phyloP scores from a whole-genome alignment of 345 rosid genomes.

The Hibiscus mutabilis region DNA sequence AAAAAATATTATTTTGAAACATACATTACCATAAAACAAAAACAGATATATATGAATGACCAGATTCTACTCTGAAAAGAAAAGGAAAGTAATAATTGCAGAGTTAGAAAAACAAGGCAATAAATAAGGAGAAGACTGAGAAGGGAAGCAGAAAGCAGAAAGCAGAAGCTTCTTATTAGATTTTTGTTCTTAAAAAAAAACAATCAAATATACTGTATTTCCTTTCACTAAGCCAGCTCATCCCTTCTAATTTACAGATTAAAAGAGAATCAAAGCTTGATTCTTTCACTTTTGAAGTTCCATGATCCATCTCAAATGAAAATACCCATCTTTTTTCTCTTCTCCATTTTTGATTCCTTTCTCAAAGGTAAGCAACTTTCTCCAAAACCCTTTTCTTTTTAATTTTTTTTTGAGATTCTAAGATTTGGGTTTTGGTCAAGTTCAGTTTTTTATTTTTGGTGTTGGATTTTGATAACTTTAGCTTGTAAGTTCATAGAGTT shows the following conservation, averaged over 20 bases:
- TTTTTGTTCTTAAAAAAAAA: not conserved
- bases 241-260: not conserved
- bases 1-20: no score
- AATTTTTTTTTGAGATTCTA: not conserved
- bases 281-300: not conserved
- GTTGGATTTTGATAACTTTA: not conserved
- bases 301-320: not conserved
- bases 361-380: conserved; percentile 10
- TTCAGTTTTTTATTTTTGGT: not conserved
- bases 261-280: conserved; percentile 6
- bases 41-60: not conserved
- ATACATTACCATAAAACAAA: not conserved
- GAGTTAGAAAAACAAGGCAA: not conserved
- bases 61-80: not conserved
- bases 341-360: not conserved
- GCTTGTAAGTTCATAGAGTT: not conserved
- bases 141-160: not conserved
- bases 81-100: not conserved
- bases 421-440: not conserved
- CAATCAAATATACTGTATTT: not conserved
- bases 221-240: conserved; percentile 10
- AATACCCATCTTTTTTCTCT: not conserved
- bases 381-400: not conserved
- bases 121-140: not conserved
- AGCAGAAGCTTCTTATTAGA: not conserved